Base-by-base conservation (phyloP, 2,329 filamentous ascomycete species). In the Tolypocladium nubicola region DNA sequence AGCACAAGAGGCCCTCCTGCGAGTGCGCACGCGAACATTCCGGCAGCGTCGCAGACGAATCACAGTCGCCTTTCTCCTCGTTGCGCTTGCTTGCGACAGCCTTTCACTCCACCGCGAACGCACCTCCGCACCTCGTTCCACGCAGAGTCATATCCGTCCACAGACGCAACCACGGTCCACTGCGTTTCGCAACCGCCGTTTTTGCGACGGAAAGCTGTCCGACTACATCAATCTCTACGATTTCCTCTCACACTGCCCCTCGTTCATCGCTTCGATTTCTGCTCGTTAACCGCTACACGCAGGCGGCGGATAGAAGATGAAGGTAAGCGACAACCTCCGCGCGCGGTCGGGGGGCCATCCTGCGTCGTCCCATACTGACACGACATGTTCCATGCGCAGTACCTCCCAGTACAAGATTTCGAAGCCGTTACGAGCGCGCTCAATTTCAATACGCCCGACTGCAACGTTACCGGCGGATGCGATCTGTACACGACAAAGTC, bases 401-500 rank as follows among this genome's bases (percentile, higher is more conserved):
- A 95, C 74, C 81, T 99, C 67, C 91, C 93, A 60, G 83, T 96
- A 61, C 87, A 86, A 73, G 89, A 95, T 64, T 92, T 97, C 70
- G 92, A 97, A 73, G 85, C 88, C 72, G 89, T 97, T 64, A 93
- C 91, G 60, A 88, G 88, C 75, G 89, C 93, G 61, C 85, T 99
- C 69, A 97, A 96, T 71, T 97, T 97, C 78, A 90, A 94, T 67
- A 97, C 93, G 1, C 85, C 89, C 55, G 93, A 97, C 70, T 92
- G 90, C 69, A 89, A 93, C 64, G 88, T 99, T 60, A 87, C 91
- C 35, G 94, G 94, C 65, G 89, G 90, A 62, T 97, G 93, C 79
- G 94, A 99, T 72, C 81, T 97, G 21, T 99, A 97, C 78, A 97
- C 93, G 11, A 97, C 92, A 33, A 99, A 99, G 74, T 92, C 94